These are phyloP conservation scores for Eruca vesicaria DNA, from an alignment of 441 rosid species.

Conservation along the genomic window DNA sequence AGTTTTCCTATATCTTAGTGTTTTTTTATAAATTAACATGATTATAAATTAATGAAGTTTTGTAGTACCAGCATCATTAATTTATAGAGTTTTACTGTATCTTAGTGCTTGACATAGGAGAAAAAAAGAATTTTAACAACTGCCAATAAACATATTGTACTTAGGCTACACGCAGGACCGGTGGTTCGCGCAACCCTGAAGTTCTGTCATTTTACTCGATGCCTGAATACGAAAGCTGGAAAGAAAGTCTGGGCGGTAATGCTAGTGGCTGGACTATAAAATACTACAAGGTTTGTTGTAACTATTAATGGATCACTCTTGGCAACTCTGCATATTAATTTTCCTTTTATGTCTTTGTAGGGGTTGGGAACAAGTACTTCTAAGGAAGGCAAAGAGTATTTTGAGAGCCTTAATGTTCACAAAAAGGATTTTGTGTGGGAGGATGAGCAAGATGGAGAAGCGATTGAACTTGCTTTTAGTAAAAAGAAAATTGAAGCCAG, in stretches of 20 bases:
- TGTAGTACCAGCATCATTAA: too few species aligned
- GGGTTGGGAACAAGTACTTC: slow-evolving; percentile 92
- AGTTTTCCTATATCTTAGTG: not conserved
- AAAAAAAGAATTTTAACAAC: slow-evolving; percentile 5
- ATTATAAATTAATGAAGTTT: too few species aligned
- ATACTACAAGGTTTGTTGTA: slow-evolving; percentile 78
- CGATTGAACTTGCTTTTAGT: slow-evolving; percentile 95
- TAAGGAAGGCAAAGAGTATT: slow-evolving; percentile 81
- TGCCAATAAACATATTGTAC: not conserved
- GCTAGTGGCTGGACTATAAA: slow-evolving; percentile 85
- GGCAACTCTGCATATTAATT: not conserved
- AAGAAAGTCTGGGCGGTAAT: slow-evolving; percentile 63
- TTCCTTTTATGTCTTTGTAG: slow-evolving; percentile 33
- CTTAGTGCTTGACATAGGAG: not conserved
- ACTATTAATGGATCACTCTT: not conserved
- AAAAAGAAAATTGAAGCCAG: slow-evolving; percentile 94
- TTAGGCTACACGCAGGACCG: slow-evolving; percentile 66
- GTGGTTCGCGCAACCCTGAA: slow-evolving; percentile 52
- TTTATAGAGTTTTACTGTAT: not conserved
- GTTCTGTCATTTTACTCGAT: slow-evolving; percentile 75
- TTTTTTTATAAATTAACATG: not conserved
- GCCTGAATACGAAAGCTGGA: slow-evolving; percentile 94
- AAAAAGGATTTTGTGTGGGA: slow-evolving; percentile 84
- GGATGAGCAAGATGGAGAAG: slow-evolving; percentile 76
- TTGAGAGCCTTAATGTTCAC: slow-evolving; percentile 54